Conservation (phyloP, 2,329 filamentous ascomycete genomes). For the Blastomyces gilchristii region DNA sequence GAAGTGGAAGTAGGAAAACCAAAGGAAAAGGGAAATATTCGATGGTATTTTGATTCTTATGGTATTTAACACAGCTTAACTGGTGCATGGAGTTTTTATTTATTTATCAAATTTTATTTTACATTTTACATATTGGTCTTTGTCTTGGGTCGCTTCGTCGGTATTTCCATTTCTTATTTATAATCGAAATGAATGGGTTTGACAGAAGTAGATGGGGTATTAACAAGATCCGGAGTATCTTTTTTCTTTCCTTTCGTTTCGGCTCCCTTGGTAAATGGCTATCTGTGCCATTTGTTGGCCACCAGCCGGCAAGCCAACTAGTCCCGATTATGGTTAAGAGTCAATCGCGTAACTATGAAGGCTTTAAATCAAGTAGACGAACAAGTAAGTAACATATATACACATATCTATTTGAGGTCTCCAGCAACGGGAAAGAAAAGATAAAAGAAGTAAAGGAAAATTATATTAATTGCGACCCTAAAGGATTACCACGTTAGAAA, state of each 20-base stretch:
- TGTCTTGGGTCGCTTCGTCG: neutral
- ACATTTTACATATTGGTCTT: neutral
- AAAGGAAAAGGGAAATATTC: neutral
- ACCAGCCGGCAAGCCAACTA: neutral
- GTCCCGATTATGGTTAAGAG: neutral
- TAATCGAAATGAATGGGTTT: neutral
- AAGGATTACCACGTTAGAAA: neutral
- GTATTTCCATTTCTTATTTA: neutral
- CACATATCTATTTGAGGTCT: slow-evolving; percentile 10
- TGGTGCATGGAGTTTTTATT: neutral
- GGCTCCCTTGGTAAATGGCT: neutral
- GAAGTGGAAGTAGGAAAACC: neutral
- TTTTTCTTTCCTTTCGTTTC: neutral
- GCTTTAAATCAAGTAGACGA: neutral
- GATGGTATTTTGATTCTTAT: neutral
- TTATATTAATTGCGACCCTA: slow-evolving; percentile 19
- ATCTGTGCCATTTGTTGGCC: neutral
- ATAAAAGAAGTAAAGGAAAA: neutral
- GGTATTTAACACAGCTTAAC: neutral
- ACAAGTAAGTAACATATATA: slow-evolving; percentile 3
- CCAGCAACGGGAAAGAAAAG: slow-evolving; percentile 3
- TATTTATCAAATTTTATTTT: neutral
- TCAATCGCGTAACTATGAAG: neutral
- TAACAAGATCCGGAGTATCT: neutral
- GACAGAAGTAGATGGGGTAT: neutral